phyloP scores from a whole-genome alignment of 2,329 filamentous ascomycete species.

The Phyllosticta capitalensis region DNA sequence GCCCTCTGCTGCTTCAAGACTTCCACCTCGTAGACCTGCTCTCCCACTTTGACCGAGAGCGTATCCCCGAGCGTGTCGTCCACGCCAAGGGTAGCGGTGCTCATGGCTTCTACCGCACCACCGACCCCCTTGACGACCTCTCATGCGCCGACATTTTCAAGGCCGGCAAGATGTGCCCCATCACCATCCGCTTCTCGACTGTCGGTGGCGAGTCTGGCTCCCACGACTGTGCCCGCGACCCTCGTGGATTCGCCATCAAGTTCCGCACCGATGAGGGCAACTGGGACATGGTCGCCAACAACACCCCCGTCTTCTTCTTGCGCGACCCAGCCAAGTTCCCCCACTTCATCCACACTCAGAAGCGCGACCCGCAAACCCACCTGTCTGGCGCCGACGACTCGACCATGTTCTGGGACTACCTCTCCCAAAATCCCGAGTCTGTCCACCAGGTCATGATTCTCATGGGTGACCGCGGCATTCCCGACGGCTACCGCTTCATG shows the following conservation, averaged over 20 bases:
- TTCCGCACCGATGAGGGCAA: constrained; percentile 67
- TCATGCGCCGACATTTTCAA: constrained; percentile 40
- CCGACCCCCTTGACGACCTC: constrained; percentile 37
- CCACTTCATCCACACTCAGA: constrained; percentile 65
- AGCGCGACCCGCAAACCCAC: constrained; percentile 62
- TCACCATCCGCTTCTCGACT: constrained; percentile 63
- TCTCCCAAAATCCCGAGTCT: constrained; percentile 45
- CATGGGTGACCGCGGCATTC: constrained; percentile 47
- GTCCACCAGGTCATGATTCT: constrained; percentile 46
- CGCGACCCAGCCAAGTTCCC: constrained; percentile 65
- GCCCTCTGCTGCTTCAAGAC: constrained; percentile 47
- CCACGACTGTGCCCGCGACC: constrained; percentile 62
- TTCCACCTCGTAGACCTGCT: constrained; percentile 41
- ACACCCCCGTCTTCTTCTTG: constrained; percentile 68
- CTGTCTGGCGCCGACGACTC: constrained; percentile 54
- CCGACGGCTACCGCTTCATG: constrained; percentile 47
- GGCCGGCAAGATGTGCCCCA: constrained; percentile 59
- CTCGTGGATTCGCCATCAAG: constrained; percentile 63
- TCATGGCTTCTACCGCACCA: constrained; percentile 40
- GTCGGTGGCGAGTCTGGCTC: constrained; percentile 66
- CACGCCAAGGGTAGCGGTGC: constrained; percentile 42
- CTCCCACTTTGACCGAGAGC: constrained; percentile 42
- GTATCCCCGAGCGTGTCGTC: constrained; percentile 42
- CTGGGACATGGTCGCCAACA: constrained; percentile 64
- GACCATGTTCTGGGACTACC: constrained; percentile 59